Evolutionary conservation across 306 rosid genomes (phyloP), one percentile per base, ranked within the genome.

Genomic region (Lupinus albus): DNA sequence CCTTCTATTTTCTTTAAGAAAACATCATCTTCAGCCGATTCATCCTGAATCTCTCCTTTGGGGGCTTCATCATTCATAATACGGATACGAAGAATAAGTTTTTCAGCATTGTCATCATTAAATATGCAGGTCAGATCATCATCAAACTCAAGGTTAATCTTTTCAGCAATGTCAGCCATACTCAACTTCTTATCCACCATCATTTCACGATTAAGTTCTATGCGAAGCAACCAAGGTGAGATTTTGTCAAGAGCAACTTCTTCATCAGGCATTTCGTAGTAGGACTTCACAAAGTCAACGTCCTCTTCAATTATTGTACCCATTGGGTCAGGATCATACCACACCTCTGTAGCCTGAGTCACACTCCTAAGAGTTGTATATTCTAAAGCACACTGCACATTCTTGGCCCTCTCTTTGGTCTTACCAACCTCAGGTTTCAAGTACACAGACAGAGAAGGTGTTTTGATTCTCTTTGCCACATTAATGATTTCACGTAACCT

Each of bases 161-260:
- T 93, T 84, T 90, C 99, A 3, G 97, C 99, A 72, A 93, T 93
- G 83, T 93, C 93, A 48, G 99, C 99, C 97, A 93, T 93, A 81
- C 99, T 93, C 61, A 93, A 78, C 81, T 90, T 93, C 86, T 93
- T 93, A 81, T 93, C 99, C 74, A 93, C 99, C 99, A 93, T 93
- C 99, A 93, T 93, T 82, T 93, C 99, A 5, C 99, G 97, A 80
- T 93, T 93, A 70, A 93, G 79, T 79, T 93, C 96, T 52, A 93
- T 86, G 16, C 99, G 97, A 72, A 93, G 99, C 86, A 93, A 78
- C 99, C 99, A 93, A n/a, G 97, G 99, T 44, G 99, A 93, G 35
- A 93, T 93, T 78, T 93, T 93, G 7, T 90, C 99, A 2, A 94
- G 97, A 11, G 88, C 86, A 66, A 93, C 83, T 74, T 93, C 99